Evolutionary conservation across 257 asterid species (phyloP).

Genomic region (Paulownia fortunei): DNA sequence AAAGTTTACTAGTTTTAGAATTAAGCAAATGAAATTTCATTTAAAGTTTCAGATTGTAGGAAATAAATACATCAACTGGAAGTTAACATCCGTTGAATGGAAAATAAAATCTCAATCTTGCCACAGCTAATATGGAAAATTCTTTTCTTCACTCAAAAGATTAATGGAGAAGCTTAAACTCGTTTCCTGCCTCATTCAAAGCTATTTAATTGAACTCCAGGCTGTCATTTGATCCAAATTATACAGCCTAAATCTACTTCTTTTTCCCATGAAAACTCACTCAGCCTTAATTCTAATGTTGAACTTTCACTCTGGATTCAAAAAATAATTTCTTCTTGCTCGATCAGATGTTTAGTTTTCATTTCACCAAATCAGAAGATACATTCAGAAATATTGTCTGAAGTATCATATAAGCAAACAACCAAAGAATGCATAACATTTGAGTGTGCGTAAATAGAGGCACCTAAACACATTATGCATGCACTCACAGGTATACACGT

Average conservation of each 20-base stretch:
- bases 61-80: not conserved
- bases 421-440: not conserved
- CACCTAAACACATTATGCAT: not conserved
- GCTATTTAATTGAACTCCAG: not conserved
- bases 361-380: not conserved
- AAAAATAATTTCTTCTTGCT: constrained; percentile 2
- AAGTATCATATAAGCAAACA: not conserved
- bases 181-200: not conserved
- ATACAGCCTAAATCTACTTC: not conserved
- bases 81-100: not conserved
- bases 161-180: constrained; percentile 15
- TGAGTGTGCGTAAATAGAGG: not conserved
- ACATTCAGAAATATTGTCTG: constrained; percentile 1
- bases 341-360: not conserved
- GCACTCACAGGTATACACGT: not conserved
- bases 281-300: not conserved
- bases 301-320: not conserved
- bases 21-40: not conserved
- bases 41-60: not conserved
- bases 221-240: not conserved
- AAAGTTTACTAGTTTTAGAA: not conserved
- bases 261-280: not conserved
- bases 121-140: not conserved
- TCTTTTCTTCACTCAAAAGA: not conserved
- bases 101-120: not conserved